Percentiles rank a stretch among this genome's conserved stretches.
phyloP scores from a whole-genome alignment of 2,329 filamentous ascomycete genomes.

The Penicillium sp. region DNA sequence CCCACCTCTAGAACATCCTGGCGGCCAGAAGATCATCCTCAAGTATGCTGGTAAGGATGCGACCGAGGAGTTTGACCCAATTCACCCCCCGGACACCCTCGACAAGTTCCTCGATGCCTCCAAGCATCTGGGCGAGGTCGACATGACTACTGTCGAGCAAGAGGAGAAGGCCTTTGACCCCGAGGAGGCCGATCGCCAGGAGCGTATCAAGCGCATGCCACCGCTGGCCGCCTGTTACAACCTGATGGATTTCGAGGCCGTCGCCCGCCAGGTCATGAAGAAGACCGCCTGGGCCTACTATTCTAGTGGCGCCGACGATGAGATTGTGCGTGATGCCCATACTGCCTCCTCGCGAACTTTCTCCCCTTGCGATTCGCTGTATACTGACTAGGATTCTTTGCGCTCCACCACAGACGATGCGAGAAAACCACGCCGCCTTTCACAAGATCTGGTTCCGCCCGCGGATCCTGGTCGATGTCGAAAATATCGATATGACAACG shows the following conservation, averaged over 20 bases:
- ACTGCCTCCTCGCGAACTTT: slow-evolving; percentile 10
- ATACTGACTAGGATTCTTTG: background rate
- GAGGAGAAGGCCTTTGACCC: slow-evolving; percentile 70
- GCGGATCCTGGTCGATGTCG: slow-evolving; percentile 84
- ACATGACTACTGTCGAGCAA: slow-evolving; percentile 77
- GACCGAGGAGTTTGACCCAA: slow-evolving; percentile 88
- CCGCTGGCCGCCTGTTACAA: slow-evolving; percentile 88
- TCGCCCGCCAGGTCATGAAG: slow-evolving; percentile 90
- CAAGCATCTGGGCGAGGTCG: slow-evolving; percentile 87
- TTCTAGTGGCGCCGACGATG: slow-evolving; percentile 87
- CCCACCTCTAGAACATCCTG: slow-evolving; percentile 71
- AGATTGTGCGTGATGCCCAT: slow-evolving; percentile 63
- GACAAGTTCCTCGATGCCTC: slow-evolving; percentile 78
- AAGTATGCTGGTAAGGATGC: slow-evolving; percentile 97
- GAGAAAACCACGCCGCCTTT: slow-evolving; percentile 94
- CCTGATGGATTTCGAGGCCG: slow-evolving; percentile 92
- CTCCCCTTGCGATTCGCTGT: background rate
- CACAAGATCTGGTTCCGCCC: slow-evolving; percentile 98
- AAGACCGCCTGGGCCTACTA: slow-evolving; percentile 98
- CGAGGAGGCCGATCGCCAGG: slow-evolving; percentile 73
- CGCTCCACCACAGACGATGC: slow-evolving; percentile 68
- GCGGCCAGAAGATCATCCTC: slow-evolving; percentile 88
- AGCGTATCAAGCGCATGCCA: slow-evolving; percentile 76
- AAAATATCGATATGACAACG: slow-evolving; percentile 81
- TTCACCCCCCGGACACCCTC: slow-evolving; percentile 85